Evolutionary conservation across 2,329 filamentous ascomycete species (phyloP).

Genomic region (Camptophora hylomeconis): DNA sequence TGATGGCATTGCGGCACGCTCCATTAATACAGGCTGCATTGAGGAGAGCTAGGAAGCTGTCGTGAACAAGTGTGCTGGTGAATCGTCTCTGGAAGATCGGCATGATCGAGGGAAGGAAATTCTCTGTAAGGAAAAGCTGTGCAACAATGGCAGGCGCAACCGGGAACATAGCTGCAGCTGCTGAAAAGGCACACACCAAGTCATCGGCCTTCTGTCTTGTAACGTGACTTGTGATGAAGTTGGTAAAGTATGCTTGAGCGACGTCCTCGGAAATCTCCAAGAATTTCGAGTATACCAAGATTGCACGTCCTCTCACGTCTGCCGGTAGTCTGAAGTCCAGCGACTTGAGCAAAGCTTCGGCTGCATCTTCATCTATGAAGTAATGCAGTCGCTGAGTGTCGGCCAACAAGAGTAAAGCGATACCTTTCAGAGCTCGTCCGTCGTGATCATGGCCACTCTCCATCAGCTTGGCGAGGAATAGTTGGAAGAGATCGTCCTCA

Average conservation of each 20-base stretch:
- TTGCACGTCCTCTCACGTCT: slow-evolving; percentile 66
- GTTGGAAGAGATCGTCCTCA: slow-evolving; percentile 37
- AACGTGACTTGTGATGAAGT: slow-evolving; percentile 62
- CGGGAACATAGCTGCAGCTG: slow-evolving; percentile 78
- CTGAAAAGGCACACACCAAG: slow-evolving; percentile 82
- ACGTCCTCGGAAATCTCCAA: slow-evolving; percentile 62
- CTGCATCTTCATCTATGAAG: slow-evolving; percentile 52
- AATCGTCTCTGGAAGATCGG: slow-evolving; percentile 65
- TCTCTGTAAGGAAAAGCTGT: slow-evolving; percentile 73
- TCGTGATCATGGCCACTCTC: slow-evolving; percentile 69
- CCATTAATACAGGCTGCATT: slow-evolving; percentile 83
- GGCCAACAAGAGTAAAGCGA: slow-evolving; percentile 45
- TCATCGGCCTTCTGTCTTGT: slow-evolving; percentile 70
- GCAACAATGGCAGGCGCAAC: slow-evolving; percentile 64
- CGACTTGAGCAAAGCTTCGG: slow-evolving; percentile 76
- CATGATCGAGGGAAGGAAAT: slow-evolving; percentile 66
- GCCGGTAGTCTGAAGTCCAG: slow-evolving; percentile 71
- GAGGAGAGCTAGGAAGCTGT: slow-evolving; percentile 74
- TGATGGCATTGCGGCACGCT: slow-evolving; percentile 68
- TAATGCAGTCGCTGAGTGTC: slow-evolving; percentile 36
- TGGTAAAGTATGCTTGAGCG: slow-evolving; percentile 55
- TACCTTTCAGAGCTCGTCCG: slow-evolving; percentile 46
- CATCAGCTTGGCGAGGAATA: slow-evolving; percentile 79
- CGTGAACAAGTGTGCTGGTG: slow-evolving; percentile 76
- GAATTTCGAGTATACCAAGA: slow-evolving; percentile 69